phyloP scores from a whole-genome alignment of 2,329 filamentous ascomycete genomes.

The Curvularia eragrostidis region DNA sequence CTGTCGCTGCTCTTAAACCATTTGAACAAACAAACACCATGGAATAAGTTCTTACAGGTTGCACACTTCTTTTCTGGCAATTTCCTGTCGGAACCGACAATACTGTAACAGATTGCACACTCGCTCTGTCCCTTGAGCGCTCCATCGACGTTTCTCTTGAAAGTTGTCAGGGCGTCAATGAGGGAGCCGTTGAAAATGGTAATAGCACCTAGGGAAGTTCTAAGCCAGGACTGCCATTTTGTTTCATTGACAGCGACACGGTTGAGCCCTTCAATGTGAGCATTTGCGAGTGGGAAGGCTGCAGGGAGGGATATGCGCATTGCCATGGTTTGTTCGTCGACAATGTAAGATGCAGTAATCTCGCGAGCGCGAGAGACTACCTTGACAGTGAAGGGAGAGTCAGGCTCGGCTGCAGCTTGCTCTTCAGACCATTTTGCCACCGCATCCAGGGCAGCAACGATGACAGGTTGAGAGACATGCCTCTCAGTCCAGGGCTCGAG shows the following conservation, averaged over 20 bases:
- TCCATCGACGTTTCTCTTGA: conserved; percentile 84
- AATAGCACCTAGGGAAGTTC: conserved; percentile 88
- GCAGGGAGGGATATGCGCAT: conserved; percentile 83
- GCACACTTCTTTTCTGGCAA: conserved; percentile 89
- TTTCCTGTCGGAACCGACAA: conserved; percentile 86
- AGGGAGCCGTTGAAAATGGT: conserved; percentile 91
- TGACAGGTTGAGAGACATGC: conserved; percentile 74
- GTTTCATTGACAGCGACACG: conserved; percentile 87
- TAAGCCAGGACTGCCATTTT: conserved; percentile 92
- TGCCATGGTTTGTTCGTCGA: conserved; percentile 84
- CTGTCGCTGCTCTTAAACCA: conserved; percentile 97
- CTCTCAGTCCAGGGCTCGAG: conserved; percentile 87
- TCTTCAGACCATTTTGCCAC: conserved; percentile 70
- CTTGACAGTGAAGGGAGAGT: conserved; percentile 68
- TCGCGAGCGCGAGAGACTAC: conserved; percentile 75
- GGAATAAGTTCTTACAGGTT: conserved; percentile 95
- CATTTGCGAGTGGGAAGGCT: conserved; percentile 81
- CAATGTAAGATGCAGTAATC: conserved; percentile 81
- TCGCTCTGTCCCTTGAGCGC: conserved; percentile 92
- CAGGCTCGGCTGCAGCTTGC: conserved; percentile 46
- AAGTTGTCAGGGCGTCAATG: conserved; percentile 83
- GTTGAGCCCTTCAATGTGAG: conserved; percentile 76
- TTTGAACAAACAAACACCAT: conserved; percentile 87
- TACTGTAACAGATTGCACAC: conserved; percentile 96
- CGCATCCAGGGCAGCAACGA: conserved; percentile 69